phyloP scores from a whole-genome alignment of 108 stramenopile genomes.

The Bacterosira constricta region DNA sequence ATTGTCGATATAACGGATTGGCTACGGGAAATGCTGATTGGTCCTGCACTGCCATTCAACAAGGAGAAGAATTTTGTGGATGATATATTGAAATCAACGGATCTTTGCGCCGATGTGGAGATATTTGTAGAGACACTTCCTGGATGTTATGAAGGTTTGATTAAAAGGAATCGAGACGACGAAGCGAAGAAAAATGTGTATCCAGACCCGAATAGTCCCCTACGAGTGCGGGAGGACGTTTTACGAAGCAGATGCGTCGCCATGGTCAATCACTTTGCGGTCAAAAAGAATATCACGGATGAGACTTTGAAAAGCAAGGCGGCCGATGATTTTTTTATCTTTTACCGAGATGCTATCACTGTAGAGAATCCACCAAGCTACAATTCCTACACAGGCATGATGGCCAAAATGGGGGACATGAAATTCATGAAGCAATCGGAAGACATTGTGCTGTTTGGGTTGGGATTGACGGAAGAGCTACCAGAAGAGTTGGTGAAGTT shows the following conservation, averaged over 20 bases:
- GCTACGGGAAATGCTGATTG: slow-evolving; percentile 27
- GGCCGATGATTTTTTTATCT: slow-evolving; percentile 29
- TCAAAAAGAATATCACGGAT: slow-evolving; percentile 10
- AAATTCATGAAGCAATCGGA: slow-evolving; percentile 38
- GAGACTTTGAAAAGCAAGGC: slow-evolving; percentile 24
- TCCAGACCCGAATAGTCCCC: slow-evolving; percentile 3
- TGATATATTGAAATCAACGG: slow-evolving; percentile 25
- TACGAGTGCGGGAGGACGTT: slow-evolving; percentile 32
- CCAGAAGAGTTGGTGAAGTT: neutral
- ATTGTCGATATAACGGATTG: neutral
- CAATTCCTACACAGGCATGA: slow-evolving; percentile 48
- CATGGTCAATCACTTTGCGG: slow-evolving; percentile 38
- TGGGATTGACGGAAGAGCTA: slow-evolving; percentile 28
- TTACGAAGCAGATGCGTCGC: slow-evolving; percentile 17
- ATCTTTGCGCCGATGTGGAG: slow-evolving; percentile 35
- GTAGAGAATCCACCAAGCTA: slow-evolving; percentile 14
- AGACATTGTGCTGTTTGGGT: slow-evolving; percentile 36
- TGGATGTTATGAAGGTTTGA: slow-evolving; percentile 18
- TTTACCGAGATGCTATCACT: slow-evolving; percentile 20
- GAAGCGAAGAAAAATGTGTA: slow-evolving; percentile 24
- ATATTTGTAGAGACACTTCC: slow-evolving; percentile 29
- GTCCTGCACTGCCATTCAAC: slow-evolving; percentile 39
- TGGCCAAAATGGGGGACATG: slow-evolving; percentile 33
- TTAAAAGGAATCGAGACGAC: slow-evolving; percentile 35
- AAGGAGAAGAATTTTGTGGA: slow-evolving; percentile 27